A percentile compares a stretch with the other conserved stretches of the same genome.
Evolutionary conservation across 2,329 filamentous ascomycete genomes (phyloP).

Genomic region (Diaporthe citriasiana): DNA sequence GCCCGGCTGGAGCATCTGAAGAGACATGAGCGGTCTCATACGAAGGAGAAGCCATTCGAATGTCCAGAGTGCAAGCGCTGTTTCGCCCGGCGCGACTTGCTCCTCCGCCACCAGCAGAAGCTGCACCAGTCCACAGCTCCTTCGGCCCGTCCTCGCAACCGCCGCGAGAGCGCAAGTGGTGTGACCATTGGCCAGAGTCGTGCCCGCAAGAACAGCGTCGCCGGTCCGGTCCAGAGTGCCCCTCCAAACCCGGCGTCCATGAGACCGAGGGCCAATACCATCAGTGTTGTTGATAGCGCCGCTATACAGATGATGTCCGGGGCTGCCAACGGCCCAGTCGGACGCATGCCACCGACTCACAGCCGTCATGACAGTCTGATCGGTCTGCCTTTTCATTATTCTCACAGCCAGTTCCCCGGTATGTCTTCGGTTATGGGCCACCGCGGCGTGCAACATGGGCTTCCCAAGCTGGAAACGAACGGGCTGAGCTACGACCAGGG

Average conservation of each 20-base stretch:
- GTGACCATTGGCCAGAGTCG: constrained; percentile 75
- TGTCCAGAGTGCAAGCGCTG: constrained; percentile 95
- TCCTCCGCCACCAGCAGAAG: constrained; percentile 98
- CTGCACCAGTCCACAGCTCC: constrained; percentile 93
- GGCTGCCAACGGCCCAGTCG: constrained; percentile 68
- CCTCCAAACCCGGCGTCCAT: constrained; percentile 71
- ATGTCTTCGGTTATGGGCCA: constrained; percentile 80
- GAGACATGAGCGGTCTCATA: constrained; percentile 97
- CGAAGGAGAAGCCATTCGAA: constrained; percentile 98
- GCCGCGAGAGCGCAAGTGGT: constrained; percentile 89
- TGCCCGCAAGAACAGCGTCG: constrained; percentile 93
- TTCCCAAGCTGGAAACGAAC: constrained; percentile 88
- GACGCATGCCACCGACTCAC: constrained; percentile 67
- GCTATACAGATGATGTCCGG: constrained; percentile 79
- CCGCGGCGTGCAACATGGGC: constrained; percentile 74
- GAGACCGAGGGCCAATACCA: constrained; percentile 94
- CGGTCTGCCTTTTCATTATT: constrained; percentile 70
- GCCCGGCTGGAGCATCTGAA: constrained; percentile 96
- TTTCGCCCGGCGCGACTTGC: constrained; percentile 92
- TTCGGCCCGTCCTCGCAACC: constrained; percentile 86
- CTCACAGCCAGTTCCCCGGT: constrained; percentile 71
- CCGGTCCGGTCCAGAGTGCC: constrained; percentile 61
- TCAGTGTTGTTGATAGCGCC: constrained; percentile 88
- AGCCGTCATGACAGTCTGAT: constrained; percentile 82
- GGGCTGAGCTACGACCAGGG: constrained; percentile 76